Conservation (phyloP, 2,329 filamentous ascomycete genomes). For the Calonectria hawksworthii region DNA sequence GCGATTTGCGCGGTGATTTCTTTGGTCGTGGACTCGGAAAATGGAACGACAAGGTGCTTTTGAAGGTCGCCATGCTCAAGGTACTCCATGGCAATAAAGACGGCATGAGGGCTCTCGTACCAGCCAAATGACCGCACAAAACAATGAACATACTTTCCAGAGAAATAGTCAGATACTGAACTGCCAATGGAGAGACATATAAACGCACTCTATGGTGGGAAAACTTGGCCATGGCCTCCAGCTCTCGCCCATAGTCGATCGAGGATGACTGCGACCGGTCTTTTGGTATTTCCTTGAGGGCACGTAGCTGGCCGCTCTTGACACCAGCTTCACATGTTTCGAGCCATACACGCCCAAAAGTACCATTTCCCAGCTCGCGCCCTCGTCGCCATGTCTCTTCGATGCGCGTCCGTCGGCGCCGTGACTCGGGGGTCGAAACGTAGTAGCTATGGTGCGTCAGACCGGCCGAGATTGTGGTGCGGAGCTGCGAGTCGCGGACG, state of each 20-base stretch:
- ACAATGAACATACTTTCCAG: not conserved
- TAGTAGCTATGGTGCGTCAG: not conserved
- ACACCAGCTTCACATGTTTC: not conserved
- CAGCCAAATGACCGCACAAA: not conserved
- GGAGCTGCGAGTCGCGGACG: slow-evolving; percentile 7
- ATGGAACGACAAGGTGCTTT: not conserved
- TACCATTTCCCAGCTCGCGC: not conserved
- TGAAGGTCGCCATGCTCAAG: not conserved
- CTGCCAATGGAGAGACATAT: not conserved
- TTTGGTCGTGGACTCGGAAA: not conserved
- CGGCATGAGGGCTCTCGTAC: not conserved
- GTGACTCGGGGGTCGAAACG: not conserved
- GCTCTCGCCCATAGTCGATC: not conserved
- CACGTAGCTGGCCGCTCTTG: not conserved
- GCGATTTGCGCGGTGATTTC: not conserved
- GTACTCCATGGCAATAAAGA: slow-evolving; percentile 17
- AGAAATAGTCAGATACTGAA: not conserved
- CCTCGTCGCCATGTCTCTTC: not conserved
- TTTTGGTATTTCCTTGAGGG: slow-evolving; percentile 13
- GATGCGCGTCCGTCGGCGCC: not conserved
- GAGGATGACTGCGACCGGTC: not conserved
- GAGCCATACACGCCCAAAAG: slow-evolving; percentile 1
- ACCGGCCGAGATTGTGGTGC: not conserved
- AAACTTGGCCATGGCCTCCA: slow-evolving; percentile 12
- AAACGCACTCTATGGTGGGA: not conserved